A percentile compares a stretch with the other conserved stretches of the same genome.
Evolutionary conservation across 2,329 filamentous ascomycete genomes (phyloP).

Genomic region (Sclerotinia minor): DNA sequence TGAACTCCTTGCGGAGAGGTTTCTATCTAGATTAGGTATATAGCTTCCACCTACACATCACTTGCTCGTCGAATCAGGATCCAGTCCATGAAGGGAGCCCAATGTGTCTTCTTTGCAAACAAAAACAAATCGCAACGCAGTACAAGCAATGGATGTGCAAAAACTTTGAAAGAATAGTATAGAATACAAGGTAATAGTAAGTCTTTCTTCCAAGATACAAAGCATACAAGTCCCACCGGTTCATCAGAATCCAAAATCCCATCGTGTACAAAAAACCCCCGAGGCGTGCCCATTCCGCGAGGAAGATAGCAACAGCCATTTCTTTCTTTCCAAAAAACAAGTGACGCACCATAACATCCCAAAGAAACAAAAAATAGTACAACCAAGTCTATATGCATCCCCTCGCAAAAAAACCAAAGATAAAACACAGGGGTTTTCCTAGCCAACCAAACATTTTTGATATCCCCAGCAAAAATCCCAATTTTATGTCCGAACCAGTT

Average conservation of each 20-base stretch:
- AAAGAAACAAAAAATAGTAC: constrained; percentile 21
- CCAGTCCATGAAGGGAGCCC: constrained; percentile 13
- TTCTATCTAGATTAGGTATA: constrained; percentile 21
- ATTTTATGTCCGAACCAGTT: constrained; percentile 26
- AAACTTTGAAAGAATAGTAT: constrained; percentile 22
- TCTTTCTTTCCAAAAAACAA: constrained; percentile 23
- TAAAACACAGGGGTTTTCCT: constrained; percentile 17
- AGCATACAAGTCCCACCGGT: constrained; percentile 26
- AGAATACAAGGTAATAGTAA: constrained; percentile 24
- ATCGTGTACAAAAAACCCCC: constrained; percentile 25
- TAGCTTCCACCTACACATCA: constrained; percentile 13
- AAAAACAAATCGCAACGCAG: constrained; percentile 24
- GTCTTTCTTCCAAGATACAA: constrained; percentile 23
- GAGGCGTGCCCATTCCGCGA: constrained; percentile 25
- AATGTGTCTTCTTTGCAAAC: constrained; percentile 1
- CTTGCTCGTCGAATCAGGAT: constrained; percentile 16
- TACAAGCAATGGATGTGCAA: constrained; percentile 21
- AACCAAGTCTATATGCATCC: constrained; percentile 26
- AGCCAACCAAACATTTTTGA: constrained; percentile 23
- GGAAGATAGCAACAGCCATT: constrained; percentile 23
- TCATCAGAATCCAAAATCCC: constrained; percentile 24
- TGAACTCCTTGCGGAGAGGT: constrained; percentile 16
- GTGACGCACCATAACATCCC: constrained; percentile 21
- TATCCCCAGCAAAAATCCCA: constrained; percentile 26
- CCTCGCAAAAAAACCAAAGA: constrained; percentile 20